These are phyloP conservation scores for Venturia nashicola DNA, from an alignment of 2,329 filamentous ascomycete genomes.

Conservation along the genomic window DNA sequence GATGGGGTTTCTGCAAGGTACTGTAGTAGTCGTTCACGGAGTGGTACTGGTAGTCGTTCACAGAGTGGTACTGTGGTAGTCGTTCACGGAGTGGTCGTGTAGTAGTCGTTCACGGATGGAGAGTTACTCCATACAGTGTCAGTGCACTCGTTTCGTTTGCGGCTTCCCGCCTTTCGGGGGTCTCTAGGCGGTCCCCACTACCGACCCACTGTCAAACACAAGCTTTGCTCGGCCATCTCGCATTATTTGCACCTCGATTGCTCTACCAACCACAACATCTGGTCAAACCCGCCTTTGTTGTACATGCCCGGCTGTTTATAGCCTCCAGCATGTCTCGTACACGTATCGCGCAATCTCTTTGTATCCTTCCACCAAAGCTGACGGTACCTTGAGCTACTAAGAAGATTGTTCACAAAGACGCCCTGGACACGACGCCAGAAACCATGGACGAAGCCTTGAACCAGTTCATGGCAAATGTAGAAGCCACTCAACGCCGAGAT, in stretches of 20 bases:
- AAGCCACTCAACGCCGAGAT: constrained; percentile 5
- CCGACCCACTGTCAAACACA: background rate
- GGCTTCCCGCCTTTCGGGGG: background rate
- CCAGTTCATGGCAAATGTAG: constrained; percentile 4
- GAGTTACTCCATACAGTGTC: background rate
- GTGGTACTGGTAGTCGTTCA: no score
- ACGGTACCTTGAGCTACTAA: background rate
- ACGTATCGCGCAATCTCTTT: background rate
- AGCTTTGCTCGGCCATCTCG: background rate
- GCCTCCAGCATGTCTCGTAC: constrained; percentile 5
- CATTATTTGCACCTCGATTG: background rate
- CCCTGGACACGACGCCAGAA: background rate
- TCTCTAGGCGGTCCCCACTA: background rate
- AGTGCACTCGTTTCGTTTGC: background rate
- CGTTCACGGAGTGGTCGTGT: no score
- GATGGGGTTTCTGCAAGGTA: background rate
- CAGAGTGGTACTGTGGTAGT: no score
- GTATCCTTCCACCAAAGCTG: background rate
- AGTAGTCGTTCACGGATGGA: no score
- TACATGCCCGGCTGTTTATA: background rate
- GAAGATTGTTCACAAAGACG: background rate
- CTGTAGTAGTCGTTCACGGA: no score
- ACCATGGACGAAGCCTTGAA: constrained; percentile 4
- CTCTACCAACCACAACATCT: background rate
- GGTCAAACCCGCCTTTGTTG: background rate